A percentile compares a stretch with the other conserved stretches of the same genome.
Conservation (phyloP, 2,329 filamentous ascomycete species). For the Sodiomyces alkalinus region DNA sequence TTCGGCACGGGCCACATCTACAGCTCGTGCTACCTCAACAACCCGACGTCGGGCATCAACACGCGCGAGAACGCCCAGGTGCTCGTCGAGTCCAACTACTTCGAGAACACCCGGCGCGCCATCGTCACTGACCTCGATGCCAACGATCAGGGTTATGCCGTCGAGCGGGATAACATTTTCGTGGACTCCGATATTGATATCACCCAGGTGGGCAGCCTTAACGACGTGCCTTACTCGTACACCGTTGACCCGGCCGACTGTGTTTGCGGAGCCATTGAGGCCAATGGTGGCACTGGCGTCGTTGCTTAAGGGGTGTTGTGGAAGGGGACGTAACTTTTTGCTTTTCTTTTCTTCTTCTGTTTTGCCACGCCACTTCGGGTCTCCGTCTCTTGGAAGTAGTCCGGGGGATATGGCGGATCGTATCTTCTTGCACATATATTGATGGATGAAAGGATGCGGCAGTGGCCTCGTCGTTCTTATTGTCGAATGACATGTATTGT, state of each 20-base stretch:
- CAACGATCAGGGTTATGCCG: conserved; percentile 25
- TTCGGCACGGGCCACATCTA: conserved; percentile 46
- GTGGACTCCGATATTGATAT: conserved; percentile 18
- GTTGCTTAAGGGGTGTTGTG: neutral
- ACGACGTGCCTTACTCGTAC: conserved; percentile 18
- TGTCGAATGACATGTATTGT: too few species aligned
- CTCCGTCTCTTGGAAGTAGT: too few species aligned
- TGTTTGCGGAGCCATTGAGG: conserved; percentile 8
- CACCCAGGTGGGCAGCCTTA: conserved; percentile 16
- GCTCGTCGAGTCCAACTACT: conserved; percentile 35
- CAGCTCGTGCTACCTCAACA: conserved; percentile 34
- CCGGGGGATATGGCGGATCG: too few species aligned
- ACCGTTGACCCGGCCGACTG: conserved; percentile 9
- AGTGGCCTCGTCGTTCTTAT: too few species aligned
- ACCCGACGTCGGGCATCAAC: conserved; percentile 33
- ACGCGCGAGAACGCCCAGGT: conserved; percentile 35
- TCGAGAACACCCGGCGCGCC: conserved; percentile 25
- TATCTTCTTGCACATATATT: too few species aligned
- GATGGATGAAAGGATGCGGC: too few species aligned
- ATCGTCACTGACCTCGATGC: conserved; percentile 9
- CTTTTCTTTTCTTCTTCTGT: too few species aligned
- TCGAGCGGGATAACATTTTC: conserved; percentile 28
- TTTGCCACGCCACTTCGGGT: too few species aligned
- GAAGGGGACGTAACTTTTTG: neutral
- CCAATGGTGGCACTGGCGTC: conserved; percentile 7